Percentiles rank a stretch among this genome's conserved stretches.
Conservation (phyloP, 2,329 filamentous ascomycete genomes). For the Massarina eburnea region DNA sequence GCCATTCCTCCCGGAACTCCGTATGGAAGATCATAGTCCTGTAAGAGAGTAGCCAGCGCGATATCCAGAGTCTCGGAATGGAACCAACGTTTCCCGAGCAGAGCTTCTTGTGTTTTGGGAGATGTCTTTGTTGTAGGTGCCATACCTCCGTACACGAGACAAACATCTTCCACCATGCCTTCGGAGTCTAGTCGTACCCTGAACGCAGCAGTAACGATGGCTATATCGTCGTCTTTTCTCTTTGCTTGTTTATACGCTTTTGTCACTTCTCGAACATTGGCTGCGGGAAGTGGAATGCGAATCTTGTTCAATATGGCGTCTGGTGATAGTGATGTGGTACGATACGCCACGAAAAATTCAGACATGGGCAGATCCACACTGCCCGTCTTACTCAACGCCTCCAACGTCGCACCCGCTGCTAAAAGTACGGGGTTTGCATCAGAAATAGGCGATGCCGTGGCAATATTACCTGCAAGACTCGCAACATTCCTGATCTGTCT, state of each 20-base stretch:
- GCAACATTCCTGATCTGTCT: constrained; percentile 94
- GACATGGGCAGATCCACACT: constrained; percentile 67
- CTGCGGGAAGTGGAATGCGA: constrained; percentile 69
- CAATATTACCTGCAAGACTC: constrained; percentile 88
- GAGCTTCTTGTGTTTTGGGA: constrained; percentile 68
- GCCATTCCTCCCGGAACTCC: constrained; percentile 96
- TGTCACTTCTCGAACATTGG: constrained; percentile 73
- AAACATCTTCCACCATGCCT: constrained; percentile 70
- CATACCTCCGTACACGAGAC: constrained; percentile 91
- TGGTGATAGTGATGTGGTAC: constrained; percentile 74
- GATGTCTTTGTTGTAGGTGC: constrained; percentile 84
- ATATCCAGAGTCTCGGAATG: constrained; percentile 82
- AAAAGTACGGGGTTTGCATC: constrained; percentile 92
- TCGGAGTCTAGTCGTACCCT: constrained; percentile 69
- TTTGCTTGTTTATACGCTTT: constrained; percentile 95
- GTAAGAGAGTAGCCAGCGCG: constrained; percentile 76
- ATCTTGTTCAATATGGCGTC: constrained; percentile 83
- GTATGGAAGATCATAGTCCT: constrained; percentile 83
- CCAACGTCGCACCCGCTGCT: constrained; percentile 75
- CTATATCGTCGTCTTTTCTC: constrained; percentile 95
- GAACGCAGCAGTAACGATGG: constrained; percentile 87
- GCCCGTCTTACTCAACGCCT: constrained; percentile 72
- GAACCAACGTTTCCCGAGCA: constrained; percentile 75
- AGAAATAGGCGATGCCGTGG: constrained; percentile 91
- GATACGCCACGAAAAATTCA: constrained; percentile 86